A percentile compares a stretch with the other conserved stretches of the same genome.
Evolutionary conservation across 352 stramenopile genomes (phyloP).

Genomic region (Aphanomyces astaci): DNA sequence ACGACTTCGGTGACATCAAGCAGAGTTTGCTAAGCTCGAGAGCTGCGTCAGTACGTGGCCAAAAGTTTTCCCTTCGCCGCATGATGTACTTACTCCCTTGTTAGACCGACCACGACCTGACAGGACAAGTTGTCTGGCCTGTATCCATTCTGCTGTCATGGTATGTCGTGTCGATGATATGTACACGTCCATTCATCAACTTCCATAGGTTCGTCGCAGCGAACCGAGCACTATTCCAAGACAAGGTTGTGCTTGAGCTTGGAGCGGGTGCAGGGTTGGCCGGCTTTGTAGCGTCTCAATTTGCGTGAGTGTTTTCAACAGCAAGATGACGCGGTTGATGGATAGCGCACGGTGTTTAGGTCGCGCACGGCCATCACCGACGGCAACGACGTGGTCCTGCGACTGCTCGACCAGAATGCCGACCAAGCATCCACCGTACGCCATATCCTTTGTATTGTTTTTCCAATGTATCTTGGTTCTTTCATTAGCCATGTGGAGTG

Average conservation of each 20-base stretch:
- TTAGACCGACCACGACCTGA: slow-evolving; percentile 64
- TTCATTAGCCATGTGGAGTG: slow-evolving; percentile 19
- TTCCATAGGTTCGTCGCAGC: slow-evolving; percentile 27
- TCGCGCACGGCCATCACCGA: slow-evolving; percentile 50
- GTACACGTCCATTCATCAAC: slow-evolving; percentile 14
- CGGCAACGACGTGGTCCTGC: slow-evolving; percentile 60
- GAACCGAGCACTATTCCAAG: slow-evolving; percentile 31
- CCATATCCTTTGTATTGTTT: no score
- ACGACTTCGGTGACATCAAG: slow-evolving; percentile 40
- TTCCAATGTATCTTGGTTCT: no score
- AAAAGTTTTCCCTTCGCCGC: not conserved
- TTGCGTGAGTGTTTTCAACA: slow-evolving; percentile 52
- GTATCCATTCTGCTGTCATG: slow-evolving; percentile 57
- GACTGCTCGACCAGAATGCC: slow-evolving; percentile 45
- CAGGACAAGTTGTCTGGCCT: slow-evolving; percentile 68
- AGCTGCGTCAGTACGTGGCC: slow-evolving; percentile 36
- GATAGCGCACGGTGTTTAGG: no score
- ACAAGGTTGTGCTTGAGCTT: slow-evolving; percentile 46
- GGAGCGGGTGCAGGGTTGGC: slow-evolving; percentile 47
- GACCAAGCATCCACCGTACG: slow-evolving; percentile 15
- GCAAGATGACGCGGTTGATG: no score
- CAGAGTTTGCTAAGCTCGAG: slow-evolving; percentile 43
- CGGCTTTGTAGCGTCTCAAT: slow-evolving; percentile 50
- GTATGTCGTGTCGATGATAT: slow-evolving; percentile 3
- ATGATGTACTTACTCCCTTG: not conserved